Base-by-base conservation (phyloP, 345 rosid genomes). In the Eutrema japonicum region DNA sequence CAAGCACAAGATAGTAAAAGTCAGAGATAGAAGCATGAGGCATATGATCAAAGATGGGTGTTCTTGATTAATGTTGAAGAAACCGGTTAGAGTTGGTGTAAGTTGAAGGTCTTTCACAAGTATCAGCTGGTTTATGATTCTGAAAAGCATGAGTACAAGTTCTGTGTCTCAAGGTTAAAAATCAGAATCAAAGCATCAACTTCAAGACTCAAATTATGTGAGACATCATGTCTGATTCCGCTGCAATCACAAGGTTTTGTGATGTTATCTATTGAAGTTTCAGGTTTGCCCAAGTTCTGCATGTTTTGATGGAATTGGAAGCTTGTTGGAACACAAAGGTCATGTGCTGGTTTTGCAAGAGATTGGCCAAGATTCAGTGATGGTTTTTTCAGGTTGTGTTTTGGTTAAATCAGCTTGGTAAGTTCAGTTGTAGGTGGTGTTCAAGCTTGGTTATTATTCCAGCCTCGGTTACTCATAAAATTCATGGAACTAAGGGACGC, bases 191-290 rank as follows among this genome's bases (percentile, higher is more conserved):
- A 29, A 60, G 6, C 35, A 22, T 26, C 65, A 41, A 60, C 18
- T 40, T 60, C 49, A 41, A 41, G 49, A 26, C 49, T 27, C 65
- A 60, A 26, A 10, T 60, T 40, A 1, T 38, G 16, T 5, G 47
- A 59, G n/a, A 56, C 7, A 4, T 37, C 5, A 33, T 8, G 29
- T 16, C 43, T 58, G 47, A 41, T 60, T 60, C 49, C 6, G n/a
- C 65, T 41, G 49, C 36, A 29, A 5, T 40, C 72, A 53, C 51
- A 67, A 67, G 40, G 40, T 40, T 29, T 38, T 67, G 42, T 53
- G 52, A 68, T 42, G 33, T 5, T 54, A 3, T 54, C 8, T 16
- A 10, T 42, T 42, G 63, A 42, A 54, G 42, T 68, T 30, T 54
- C 2, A 0, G 8, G 1, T 14, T 36, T 67, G 4, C 16, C 10